Evolutionary conservation across 345 rosid species (phyloP).

Genomic region (Carallia brachiata): DNA sequence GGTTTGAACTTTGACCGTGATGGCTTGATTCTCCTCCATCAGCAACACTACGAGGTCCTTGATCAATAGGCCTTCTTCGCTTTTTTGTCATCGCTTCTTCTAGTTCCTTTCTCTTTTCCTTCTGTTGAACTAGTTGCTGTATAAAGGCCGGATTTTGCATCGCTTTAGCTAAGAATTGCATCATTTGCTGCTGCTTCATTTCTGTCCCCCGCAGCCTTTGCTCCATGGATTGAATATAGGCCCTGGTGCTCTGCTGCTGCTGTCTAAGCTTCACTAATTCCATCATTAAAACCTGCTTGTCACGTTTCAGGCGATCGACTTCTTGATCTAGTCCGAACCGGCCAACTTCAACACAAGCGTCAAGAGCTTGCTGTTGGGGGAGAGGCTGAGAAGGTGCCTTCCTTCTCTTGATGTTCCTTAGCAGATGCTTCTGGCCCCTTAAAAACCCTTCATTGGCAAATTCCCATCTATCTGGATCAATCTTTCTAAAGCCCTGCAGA

Average conservation of each 20-base stretch:
- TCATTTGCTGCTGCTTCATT: conserved; percentile 80
- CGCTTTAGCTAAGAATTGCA: conserved; percentile 74
- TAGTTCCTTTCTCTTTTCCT: conserved; percentile 48
- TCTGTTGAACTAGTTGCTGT: conserved; percentile 50
- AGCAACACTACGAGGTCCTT: conserved; percentile 2
- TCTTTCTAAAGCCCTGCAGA: conserved; percentile 79
- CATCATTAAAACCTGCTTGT: conserved; percentile 52
- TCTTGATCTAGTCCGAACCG: conserved; percentile 46
- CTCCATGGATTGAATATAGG: conserved; percentile 60
- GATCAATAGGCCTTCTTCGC: conserved; percentile 44
- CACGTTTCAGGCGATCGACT: conserved; percentile 51
- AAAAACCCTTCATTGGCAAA: conserved; percentile 82
- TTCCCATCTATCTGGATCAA: conserved; percentile 78
- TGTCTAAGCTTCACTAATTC: conserved; percentile 69
- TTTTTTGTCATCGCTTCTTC: conserved; percentile 52
- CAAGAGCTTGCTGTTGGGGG: conserved; percentile 34
- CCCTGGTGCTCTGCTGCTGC: conserved; percentile 63
- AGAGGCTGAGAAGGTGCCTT: conserved; percentile 40
- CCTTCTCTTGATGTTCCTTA: conserved; percentile 75
- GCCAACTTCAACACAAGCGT: conserved; percentile 56
- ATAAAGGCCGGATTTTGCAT: conserved; percentile 63
- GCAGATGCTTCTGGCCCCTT: conserved; percentile 63
- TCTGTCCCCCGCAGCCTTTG: conserved; percentile 65
- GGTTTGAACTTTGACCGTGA: neutral
- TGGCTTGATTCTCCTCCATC: conserved; percentile 19